These are phyloP conservation scores for Debaryomycetaceae sp. DNA, from an alignment of 1,139 yeast species.

Conservation along the genomic window DNA sequence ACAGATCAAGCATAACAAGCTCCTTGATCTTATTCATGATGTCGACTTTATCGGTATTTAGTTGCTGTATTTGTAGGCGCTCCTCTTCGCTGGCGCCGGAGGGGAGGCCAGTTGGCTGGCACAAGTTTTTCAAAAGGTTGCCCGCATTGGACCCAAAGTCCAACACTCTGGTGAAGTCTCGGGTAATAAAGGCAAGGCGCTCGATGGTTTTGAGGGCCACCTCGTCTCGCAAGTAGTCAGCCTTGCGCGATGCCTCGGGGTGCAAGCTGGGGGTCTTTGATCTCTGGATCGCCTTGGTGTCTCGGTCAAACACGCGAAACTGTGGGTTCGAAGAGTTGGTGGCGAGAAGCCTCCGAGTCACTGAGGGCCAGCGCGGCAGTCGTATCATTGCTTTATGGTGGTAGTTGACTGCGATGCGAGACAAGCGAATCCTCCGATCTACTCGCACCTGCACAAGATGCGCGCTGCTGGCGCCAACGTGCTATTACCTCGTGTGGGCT, in stretches of 20 bases:
- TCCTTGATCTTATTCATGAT: slow-evolving; percentile 52
- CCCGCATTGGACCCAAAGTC: slow-evolving; percentile 80
- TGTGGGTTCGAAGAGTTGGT: slow-evolving; percentile 15
- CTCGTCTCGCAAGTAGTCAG: slow-evolving; percentile 75
- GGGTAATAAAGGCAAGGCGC: slow-evolving; percentile 66
- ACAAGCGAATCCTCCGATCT: too few species aligned
- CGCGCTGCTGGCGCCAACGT: too few species aligned
- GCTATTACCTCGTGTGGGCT: too few species aligned
- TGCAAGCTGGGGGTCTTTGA: slow-evolving; percentile 44
- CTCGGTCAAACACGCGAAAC: slow-evolving; percentile 64
- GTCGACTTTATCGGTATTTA: slow-evolving; percentile 47
- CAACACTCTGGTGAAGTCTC: slow-evolving; percentile 55
- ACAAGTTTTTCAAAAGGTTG: slow-evolving; percentile 39
- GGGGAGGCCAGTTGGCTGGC: slow-evolving; percentile 25
- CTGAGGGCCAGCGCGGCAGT: too few species aligned
- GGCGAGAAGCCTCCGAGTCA: too few species aligned
- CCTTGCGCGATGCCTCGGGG: slow-evolving; percentile 47
- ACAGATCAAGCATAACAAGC: slow-evolving; percentile 67
- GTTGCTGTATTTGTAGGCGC: slow-evolving; percentile 27
- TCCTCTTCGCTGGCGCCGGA: slow-evolving; percentile 24
- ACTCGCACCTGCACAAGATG: too few species aligned
- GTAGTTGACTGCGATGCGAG: background rate
- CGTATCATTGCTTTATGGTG: background rate
- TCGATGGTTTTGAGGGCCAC: slow-evolving; percentile 71
- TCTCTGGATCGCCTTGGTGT: slow-evolving; percentile 56